Percentiles rank a stretch among this genome's conserved stretches.
Conservation (phyloP, 1,139 yeast genomes). For the Trichomonascaceae sp. region DNA sequence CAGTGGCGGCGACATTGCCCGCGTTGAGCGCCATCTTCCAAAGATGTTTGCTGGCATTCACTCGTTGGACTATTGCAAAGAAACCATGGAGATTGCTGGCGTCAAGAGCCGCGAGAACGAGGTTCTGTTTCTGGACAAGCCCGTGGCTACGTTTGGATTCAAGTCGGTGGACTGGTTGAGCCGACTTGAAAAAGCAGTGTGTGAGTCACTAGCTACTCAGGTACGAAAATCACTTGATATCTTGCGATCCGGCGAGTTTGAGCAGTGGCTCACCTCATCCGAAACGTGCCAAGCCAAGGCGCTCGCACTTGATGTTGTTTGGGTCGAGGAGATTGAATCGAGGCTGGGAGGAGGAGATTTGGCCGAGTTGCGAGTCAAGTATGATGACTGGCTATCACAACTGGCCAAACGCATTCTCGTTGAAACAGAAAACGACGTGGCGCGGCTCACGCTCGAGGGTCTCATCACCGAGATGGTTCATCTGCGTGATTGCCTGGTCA, state of each 20-base stretch:
- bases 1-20: constrained; percentile 35
- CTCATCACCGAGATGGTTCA: constrained; percentile 57
- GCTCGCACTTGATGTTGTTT: constrained; percentile 45
- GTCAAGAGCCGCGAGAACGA: constrained; percentile 59
- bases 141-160: constrained; percentile 33
- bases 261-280: constrained; percentile 21
- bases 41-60: constrained; percentile 65
- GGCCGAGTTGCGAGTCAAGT: constrained; percentile 7
- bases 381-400: constrained; percentile 14
- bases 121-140: constrained; percentile 30
- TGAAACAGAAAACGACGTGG: constrained; percentile 23
- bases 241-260: constrained; percentile 11
- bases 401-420: constrained; percentile 24
- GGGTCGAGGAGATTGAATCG: constrained; percentile 36
- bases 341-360: constrained; percentile 12
- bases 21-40: constrained; percentile 47
- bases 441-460: constrained; percentile 41
- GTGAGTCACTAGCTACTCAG: not conserved
- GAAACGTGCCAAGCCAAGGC: constrained; percentile 49
- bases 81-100: constrained; percentile 31
- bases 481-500: constrained; percentile 34
- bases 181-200: constrained; percentile 37
- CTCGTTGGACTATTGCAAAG: constrained; percentile 31
- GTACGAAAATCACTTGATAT: not conserved
- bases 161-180: constrained; percentile 52